Conservation (phyloP, 306 rosid species). For the Fragaria vesca region DNA sequence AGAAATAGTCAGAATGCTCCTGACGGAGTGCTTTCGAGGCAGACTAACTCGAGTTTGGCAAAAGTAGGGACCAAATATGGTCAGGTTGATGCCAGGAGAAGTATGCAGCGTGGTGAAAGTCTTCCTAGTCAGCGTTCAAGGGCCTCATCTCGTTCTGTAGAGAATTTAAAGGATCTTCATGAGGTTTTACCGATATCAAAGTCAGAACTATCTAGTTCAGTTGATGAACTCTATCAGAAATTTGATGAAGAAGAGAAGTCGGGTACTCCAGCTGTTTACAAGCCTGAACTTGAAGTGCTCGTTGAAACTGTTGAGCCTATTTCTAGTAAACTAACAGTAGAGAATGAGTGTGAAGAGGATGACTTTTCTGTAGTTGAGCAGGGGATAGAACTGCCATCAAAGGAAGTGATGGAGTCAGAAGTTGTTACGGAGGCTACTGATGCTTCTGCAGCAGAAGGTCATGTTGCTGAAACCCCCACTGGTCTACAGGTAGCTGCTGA, state of each 20-base stretch:
- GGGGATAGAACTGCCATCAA: conserved; percentile 46
- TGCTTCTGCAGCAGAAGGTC: conserved; percentile 31
- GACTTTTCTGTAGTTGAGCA: conserved; percentile 54
- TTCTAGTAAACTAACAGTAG: conserved; percentile 29
- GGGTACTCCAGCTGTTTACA: conserved; percentile 27
- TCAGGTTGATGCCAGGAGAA: conserved; percentile 49
- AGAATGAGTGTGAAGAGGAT: conserved; percentile 38
- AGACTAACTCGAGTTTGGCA: conserved; percentile 29
- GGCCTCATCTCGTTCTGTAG: conserved; percentile 32
- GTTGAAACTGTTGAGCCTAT: conserved; percentile 41
- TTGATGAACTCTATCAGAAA: conserved; percentile 42
- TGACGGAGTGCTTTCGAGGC: conserved; percentile 35
- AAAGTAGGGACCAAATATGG: conserved; percentile 33
- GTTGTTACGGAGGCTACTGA: conserved; percentile 34
- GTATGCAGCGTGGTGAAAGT: conserved; percentile 37
- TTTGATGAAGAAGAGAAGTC: conserved; percentile 49
- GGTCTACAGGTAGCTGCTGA: conserved; percentile 31
- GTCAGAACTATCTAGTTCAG: conserved; percentile 51
- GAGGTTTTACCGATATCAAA: conserved; percentile 52
- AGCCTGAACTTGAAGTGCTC: conserved; percentile 35
- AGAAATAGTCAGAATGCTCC: conserved; percentile 30
- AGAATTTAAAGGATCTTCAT: conserved; percentile 72
- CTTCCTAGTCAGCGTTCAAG: conserved; percentile 36
- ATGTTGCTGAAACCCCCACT: conserved; percentile 30
- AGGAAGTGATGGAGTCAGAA: conserved; percentile 37